Conservation (phyloP, 2,329 filamentous ascomycete species). For the Cytospora mali region DNA sequence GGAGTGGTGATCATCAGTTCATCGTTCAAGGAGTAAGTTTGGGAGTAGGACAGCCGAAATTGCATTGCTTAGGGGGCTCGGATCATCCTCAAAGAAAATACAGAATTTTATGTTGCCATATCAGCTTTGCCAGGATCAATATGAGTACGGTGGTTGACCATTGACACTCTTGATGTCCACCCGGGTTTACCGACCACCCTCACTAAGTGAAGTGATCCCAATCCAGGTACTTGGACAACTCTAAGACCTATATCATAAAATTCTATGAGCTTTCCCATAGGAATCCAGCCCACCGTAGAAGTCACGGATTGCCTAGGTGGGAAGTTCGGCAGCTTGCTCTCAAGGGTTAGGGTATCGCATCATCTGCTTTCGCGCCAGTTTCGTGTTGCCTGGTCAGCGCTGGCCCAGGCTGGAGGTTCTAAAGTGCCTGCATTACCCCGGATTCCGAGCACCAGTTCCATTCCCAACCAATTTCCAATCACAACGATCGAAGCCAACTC, state of each 20-base stretch:
- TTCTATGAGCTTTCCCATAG: too few species aligned
- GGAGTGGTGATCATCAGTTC: background rate
- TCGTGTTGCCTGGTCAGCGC: conserved; percentile 60
- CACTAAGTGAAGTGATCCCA: background rate
- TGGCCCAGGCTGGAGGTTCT: conserved; percentile 1
- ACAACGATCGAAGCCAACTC: background rate
- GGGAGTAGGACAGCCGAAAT: background rate
- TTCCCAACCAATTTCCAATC: conserved; percentile 8
- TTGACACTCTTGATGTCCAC: background rate
- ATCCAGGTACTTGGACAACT: background rate
- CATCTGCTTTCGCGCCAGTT: conserved; percentile 53
- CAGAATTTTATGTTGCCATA: background rate
- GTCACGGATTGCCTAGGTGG: too few species aligned
- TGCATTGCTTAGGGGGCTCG: background rate
- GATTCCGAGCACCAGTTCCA: background rate
- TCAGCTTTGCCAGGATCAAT: background rate
- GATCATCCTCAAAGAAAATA: background rate
- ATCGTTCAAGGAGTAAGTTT: background rate
- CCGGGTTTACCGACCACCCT: background rate
- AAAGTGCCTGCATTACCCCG: conserved; percentile 20
- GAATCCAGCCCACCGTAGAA: too few species aligned
- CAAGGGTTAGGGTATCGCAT: conserved; percentile 25
- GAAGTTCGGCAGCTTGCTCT: background rate
- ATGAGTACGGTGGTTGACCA: background rate
- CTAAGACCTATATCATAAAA: background rate